A percentile compares a stretch with the other conserved stretches of the same genome.
Evolutionary conservation across 2,329 filamentous ascomycete species (phyloP).

Genomic region (Monosporascus sp.): DNA sequence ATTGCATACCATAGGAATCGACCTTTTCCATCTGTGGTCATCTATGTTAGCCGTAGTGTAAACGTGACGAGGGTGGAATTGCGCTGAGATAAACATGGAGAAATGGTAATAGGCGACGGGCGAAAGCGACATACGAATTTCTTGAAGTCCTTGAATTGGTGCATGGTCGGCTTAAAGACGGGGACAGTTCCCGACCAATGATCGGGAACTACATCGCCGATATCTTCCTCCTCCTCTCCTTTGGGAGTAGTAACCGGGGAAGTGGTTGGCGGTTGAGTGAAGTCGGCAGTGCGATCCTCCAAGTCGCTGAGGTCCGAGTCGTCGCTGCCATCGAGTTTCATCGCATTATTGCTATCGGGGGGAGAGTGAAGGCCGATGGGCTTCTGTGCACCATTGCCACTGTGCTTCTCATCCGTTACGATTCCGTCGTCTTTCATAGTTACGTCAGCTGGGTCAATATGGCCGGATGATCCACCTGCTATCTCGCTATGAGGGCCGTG

Average conservation of each 20-base stretch:
- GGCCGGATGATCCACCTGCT: conserved; percentile 12
- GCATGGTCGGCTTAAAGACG: conserved; percentile 92
- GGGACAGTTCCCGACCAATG: conserved; percentile 90
- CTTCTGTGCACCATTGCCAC: conserved; percentile 28
- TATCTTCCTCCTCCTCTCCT: conserved; percentile 55
- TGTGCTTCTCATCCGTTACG: not conserved
- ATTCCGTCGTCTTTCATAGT: not conserved
- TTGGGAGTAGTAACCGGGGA: conserved; percentile 15
- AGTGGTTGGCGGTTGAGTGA: conserved; percentile 13
- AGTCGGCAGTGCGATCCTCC: conserved; percentile 41
- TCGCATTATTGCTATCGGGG: conserved; percentile 57
- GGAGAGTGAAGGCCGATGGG: conserved; percentile 54
- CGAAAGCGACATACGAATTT: conserved; percentile 60
- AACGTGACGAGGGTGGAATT: not conserved
- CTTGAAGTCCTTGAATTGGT: conserved; percentile 91
- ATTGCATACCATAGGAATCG: conserved; percentile 93
- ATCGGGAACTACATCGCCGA: conserved; percentile 75
- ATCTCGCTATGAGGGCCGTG: conserved; percentile 20
- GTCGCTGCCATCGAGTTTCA: conserved; percentile 53
- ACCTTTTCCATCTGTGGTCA: conserved; percentile 65
- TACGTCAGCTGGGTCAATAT: conserved; percentile 19
- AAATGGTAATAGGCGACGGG: not conserved
- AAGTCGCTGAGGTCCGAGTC: conserved; percentile 63
- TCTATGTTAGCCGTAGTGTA: not conserved
- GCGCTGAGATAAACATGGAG: not conserved